These are phyloP conservation scores for Paramyrothecium roridum DNA, from an alignment of 2,329 filamentous ascomycete species.

Conservation along the genomic window DNA sequence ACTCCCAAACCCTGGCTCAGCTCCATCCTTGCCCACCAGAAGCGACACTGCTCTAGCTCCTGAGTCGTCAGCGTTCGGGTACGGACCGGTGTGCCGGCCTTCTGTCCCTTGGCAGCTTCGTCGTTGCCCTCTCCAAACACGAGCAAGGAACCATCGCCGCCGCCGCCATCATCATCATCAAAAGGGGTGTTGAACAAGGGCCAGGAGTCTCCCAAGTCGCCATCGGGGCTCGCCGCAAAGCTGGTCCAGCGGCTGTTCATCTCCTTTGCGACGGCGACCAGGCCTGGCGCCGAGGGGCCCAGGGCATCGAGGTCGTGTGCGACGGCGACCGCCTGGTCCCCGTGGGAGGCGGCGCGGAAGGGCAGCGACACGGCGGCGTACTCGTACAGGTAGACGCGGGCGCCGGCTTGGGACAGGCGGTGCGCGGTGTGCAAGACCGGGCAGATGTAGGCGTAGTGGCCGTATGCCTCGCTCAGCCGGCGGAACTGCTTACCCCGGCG, in stretches of 20 bases:
- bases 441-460: conserved; percentile 62
- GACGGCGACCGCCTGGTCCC: conserved; percentile 40
- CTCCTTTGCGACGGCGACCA: conserved; percentile 30
- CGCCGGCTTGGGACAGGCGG: conserved; percentile 26
- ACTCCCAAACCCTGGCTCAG: conserved; percentile 22
- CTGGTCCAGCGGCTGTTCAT: conserved; percentile 42
- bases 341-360: conserved; percentile 42
- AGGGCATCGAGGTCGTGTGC: conserved; percentile 37
- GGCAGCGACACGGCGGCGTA: conserved; percentile 46
- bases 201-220: conserved; percentile 28
- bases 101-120: conserved; percentile 39
- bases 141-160: conserved; percentile 30
- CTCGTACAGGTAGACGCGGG: conserved; percentile 53
- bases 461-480: conserved; percentile 58
- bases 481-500: conserved; percentile 52
- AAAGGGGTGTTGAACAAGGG: conserved; percentile 41
- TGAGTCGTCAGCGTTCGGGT: conserved; percentile 37
- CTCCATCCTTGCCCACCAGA: conserved; percentile 57
- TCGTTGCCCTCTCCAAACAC: conserved; percentile 61
- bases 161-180: neutral
- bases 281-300: conserved; percentile 25
- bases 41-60: conserved; percentile 49
- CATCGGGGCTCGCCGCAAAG: conserved; percentile 26
- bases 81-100: conserved; percentile 39
- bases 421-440: conserved; percentile 60